These are phyloP conservation scores for Aurifilum marmelostoma DNA, from an alignment of 2,329 filamentous ascomycete species.

Conservation along the genomic window DNA sequence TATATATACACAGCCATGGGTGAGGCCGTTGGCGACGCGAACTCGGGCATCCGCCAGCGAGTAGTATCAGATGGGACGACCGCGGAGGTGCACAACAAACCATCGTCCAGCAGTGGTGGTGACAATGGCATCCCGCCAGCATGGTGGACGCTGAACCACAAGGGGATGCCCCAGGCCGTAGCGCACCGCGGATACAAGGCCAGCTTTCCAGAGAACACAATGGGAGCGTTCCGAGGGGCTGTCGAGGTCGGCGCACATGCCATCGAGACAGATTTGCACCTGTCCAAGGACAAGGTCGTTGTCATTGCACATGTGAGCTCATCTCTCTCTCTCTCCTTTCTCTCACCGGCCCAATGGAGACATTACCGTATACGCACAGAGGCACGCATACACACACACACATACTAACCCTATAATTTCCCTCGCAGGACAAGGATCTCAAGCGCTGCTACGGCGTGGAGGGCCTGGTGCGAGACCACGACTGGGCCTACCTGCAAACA, in stretches of 20 bases:
- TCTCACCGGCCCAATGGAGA: background rate
- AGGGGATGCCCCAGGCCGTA: slow-evolving; percentile 68
- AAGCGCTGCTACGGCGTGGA: slow-evolving; percentile 81
- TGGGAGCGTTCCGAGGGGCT: slow-evolving; percentile 76
- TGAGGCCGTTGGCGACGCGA: background rate
- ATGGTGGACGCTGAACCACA: slow-evolving; percentile 17
- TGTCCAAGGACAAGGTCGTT: slow-evolving; percentile 80
- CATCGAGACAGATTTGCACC: slow-evolving; percentile 85
- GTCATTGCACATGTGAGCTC: slow-evolving; percentile 76
- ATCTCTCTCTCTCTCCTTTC: background rate
- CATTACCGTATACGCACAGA: too few relatives aligned
- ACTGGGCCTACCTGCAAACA: slow-evolving; percentile 73
- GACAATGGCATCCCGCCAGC: slow-evolving; percentile 22
- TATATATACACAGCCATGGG: background rate
- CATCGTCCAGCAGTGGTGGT: background rate
- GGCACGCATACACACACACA: background rate
- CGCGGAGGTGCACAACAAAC: background rate
- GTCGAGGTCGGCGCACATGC: slow-evolving; percentile 76
- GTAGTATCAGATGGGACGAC: slow-evolving; percentile 2
- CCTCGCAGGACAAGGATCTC: slow-evolving; percentile 63
- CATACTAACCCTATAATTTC: background rate
- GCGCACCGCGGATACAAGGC: slow-evolving; percentile 81
- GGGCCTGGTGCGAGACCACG: slow-evolving; percentile 72
- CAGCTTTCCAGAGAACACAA: slow-evolving; percentile 81
- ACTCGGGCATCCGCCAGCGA: slow-evolving; percentile 12